Evolutionary conservation across 2,329 filamentous ascomycete genomes (phyloP).

Genomic region (Myriosclerotinia duriaeana): DNA sequence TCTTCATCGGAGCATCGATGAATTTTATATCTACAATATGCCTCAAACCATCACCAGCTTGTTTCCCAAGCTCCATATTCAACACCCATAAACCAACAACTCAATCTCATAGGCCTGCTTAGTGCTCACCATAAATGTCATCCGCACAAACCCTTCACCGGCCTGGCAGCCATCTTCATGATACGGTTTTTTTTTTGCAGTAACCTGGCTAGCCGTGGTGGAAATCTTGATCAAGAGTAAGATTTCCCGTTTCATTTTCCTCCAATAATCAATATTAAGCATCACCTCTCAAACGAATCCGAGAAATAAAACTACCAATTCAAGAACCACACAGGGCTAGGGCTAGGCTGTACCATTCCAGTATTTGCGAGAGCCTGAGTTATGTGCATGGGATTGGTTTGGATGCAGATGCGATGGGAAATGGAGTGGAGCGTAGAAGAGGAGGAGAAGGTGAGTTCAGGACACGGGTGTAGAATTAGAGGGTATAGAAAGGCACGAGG

Average conservation of each 20-base stretch:
- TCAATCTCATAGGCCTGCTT: background rate
- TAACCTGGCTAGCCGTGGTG: slow-evolving; percentile 16
- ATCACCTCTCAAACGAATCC: background rate
- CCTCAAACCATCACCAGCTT: background rate
- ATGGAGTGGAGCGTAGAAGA: background rate
- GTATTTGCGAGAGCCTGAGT: background rate
- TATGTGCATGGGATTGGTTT: background rate
- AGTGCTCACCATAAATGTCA: slow-evolving; percentile 21
- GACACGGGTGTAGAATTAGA: background rate
- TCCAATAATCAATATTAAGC: background rate
- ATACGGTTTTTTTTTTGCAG: slow-evolving; percentile 23
- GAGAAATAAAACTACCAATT: background rate
- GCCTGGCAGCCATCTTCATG: slow-evolving; percentile 23
- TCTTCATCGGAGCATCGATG: background rate
- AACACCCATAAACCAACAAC: background rate
- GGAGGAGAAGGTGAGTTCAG: background rate
- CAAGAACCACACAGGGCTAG: background rate
- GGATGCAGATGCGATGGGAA: background rate
- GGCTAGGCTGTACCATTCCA: background rate
- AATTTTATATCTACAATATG: background rate
- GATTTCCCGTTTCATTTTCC: background rate
- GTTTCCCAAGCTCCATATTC: background rate
- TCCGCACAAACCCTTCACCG: slow-evolving; percentile 17
- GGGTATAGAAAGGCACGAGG: background rate
- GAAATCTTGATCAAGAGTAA: background rate